A percentile compares a stretch with the other conserved stretches of the same genome.
phyloP scores from a whole-genome alignment of 31 red algal genomes.

The Bonnemaisonia californica region DNA sequence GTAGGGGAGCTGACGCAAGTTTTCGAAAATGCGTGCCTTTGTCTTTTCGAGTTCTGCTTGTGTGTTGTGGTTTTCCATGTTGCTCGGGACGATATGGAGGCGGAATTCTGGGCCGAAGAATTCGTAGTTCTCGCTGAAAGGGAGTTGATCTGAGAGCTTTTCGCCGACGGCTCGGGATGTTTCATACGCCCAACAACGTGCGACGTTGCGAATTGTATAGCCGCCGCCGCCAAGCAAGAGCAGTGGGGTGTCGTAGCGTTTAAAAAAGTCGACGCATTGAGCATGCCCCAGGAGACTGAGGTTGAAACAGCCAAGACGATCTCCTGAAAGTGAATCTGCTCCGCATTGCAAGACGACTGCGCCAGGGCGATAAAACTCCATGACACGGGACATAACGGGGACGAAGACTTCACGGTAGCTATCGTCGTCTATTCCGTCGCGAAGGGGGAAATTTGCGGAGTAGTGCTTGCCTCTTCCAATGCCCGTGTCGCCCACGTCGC shows the following conservation, averaged over 20 bases:
- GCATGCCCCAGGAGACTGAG: conserved; percentile 86
- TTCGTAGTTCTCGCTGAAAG: conserved; percentile 93
- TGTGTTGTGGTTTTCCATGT: conserved; percentile 97
- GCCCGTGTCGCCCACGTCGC: conserved; percentile 85
- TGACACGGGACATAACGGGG: conserved; percentile 88
- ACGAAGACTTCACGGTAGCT: conserved; percentile 85
- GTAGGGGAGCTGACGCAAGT: conserved; percentile 64
- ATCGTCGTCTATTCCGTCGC: conserved; percentile 96
- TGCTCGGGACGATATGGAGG: conserved; percentile 84
- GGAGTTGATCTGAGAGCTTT: conserved; percentile 77
- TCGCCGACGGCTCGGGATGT: conserved; percentile 75
- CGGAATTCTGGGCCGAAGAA: conserved; percentile 97
- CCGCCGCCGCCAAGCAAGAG: conserved; percentile 93
- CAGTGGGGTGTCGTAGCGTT: conserved; percentile 70
- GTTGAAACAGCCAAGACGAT: conserved; percentile 96
- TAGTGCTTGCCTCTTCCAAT: conserved; percentile 82
- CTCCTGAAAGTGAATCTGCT: conserved; percentile 95
- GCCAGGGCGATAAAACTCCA: conserved; percentile 95
- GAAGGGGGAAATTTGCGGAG: conserved; percentile 91
- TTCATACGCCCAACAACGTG: conserved; percentile 96
- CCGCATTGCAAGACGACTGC: conserved; percentile 96
- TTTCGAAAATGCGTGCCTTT: conserved; percentile 74
- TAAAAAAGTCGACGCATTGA: conserved; percentile 94
- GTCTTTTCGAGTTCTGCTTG: conserved; percentile 74
- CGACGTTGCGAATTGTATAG: conserved; percentile 96